Evolutionary conservation across 305 asterid genomes (phyloP), one percentile per base, ranked within the genome.

Genomic region (Fraxinus ornus): DNA sequence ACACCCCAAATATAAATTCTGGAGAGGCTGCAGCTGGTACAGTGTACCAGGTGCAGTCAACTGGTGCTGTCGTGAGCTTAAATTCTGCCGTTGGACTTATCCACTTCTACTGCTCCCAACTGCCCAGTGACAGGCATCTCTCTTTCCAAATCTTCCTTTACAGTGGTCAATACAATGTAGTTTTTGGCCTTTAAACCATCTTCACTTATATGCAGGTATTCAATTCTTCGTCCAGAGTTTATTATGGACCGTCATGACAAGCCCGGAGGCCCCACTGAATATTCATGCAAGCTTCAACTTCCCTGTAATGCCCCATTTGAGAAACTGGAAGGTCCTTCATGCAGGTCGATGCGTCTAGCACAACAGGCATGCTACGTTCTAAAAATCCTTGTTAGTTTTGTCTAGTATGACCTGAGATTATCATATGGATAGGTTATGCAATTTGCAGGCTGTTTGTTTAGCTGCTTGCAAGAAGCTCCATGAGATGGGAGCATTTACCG

Each of bases 381-480:
- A 78, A 76, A 44, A 22, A 76, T 83, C 47, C 60, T 73, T 72
- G 36, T 57, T 24, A 41, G 35, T 77, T 78, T 75, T 64, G n/a
- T 76, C 52, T 77, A 44, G 73, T 78, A 84, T 78, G 74, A 76
- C 64, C 22, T 24, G 77, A 84, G 72, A 81, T 41, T 78, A 76
- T 84, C 75, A 55, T 7, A 79, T 81, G 78, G 85, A 85, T 75
- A 15, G 76, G 80, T 66, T 70, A 10, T 85, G 74, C 64, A 24
- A 78, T 82, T 44, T 88, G 84, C 90, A 97, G 99, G 97, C 98
- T 81, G 99, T 91, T 86, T 97, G 99, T 88, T 93, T 97, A 88
- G 94, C 93, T 89, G 99, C 98, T 88, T 97, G 99, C 93, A 97
- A 94, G 92, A 97, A 97, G 90, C 97, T 97, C 72, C 99, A 97